These are phyloP conservation scores for Coelastrella sp. DNA, from an alignment of 139 green algal species.

Conservation along the genomic window DNA sequence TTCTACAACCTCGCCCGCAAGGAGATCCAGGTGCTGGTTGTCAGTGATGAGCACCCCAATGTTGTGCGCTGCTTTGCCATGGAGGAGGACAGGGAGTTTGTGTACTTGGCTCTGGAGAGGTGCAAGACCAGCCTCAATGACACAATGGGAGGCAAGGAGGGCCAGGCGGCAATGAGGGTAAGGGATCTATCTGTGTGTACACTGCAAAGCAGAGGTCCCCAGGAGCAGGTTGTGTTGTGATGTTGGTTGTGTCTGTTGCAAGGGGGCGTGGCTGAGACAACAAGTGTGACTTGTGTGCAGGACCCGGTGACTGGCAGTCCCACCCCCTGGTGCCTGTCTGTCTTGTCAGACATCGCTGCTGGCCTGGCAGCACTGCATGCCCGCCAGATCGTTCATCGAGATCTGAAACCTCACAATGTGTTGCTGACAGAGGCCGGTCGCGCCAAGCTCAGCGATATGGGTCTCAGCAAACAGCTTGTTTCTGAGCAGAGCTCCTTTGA, in stretches of 20 bases:
- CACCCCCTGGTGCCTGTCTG: slow-evolving; percentile 50
- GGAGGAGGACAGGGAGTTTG: slow-evolving; percentile 97
- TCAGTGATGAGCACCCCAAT: slow-evolving; percentile 96
- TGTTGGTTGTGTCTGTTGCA: too few relatives aligned
- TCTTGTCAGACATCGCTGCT: slow-evolving; percentile 70
- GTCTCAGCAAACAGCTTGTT: slow-evolving; percentile 90
- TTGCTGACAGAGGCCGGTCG: slow-evolving; percentile 81
- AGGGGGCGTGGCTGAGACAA: too few relatives aligned
- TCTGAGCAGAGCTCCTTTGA: slow-evolving; percentile 88
- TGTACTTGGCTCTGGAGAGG: slow-evolving; percentile 97
- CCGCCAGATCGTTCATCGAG: slow-evolving; percentile 89
- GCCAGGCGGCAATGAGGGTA: slow-evolving; percentile 24
- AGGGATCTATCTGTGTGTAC: too few relatives aligned
- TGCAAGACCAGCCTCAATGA: slow-evolving; percentile 79
- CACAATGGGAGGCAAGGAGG: slow-evolving; percentile 13
- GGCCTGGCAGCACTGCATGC: slow-evolving; percentile 89
- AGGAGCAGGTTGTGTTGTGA: too few relatives aligned
- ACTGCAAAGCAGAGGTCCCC: too few relatives aligned
- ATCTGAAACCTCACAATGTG: slow-evolving; percentile 75
- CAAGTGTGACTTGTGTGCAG: slow-evolving; percentile 9
- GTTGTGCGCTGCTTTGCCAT: slow-evolving; percentile 96
- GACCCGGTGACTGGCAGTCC: slow-evolving; percentile 3
- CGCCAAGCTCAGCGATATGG: slow-evolving; percentile 98
- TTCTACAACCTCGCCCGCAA: slow-evolving; percentile 92
- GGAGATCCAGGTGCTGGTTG: slow-evolving; percentile 94